These are phyloP conservation scores for Acacia concinna DNA, from an alignment of 331 rosid species.

Conservation along the genomic window DNA sequence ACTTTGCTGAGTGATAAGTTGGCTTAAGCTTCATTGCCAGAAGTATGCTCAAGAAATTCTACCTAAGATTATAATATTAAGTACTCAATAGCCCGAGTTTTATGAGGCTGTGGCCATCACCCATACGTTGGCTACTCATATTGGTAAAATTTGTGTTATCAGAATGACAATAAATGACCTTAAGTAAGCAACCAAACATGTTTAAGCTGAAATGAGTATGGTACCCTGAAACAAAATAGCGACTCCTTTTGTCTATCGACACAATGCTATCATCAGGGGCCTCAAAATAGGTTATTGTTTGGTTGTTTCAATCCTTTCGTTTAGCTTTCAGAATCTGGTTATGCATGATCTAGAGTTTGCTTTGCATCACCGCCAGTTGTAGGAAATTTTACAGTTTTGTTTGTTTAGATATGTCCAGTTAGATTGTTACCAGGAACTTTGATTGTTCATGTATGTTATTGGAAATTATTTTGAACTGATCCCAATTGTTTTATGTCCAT, in stretches of 20 bases:
- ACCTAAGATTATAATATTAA: background rate
- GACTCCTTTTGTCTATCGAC: background rate
- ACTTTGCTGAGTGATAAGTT: background rate
- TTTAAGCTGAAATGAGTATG: background rate
- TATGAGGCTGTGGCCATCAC: background rate
- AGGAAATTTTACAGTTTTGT: background rate
- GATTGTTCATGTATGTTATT: background rate
- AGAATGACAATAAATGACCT: background rate
- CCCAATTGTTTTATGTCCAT: background rate
- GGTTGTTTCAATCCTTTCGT: background rate
- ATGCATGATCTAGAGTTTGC: background rate
- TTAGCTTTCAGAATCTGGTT: background rate
- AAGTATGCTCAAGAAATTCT: background rate
- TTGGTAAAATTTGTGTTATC: background rate
- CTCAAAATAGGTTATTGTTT: background rate
- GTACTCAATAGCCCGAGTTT: background rate
- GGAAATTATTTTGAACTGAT: constrained; percentile 12
- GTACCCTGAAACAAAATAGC: background rate
- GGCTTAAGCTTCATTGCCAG: background rate
- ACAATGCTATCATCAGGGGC: background rate
- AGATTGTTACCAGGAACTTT: constrained; percentile 13
- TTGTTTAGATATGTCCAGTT: constrained; percentile 1
- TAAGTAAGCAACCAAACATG: background rate
- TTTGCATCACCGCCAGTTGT: background rate
- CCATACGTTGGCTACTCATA: constrained; percentile 12